A percentile compares a stretch with the other conserved stretches of the same genome.
These are phyloP conservation scores for Phytophthora meadii DNA, from an alignment of 352 stramenopile species.

Conservation along the genomic window DNA sequence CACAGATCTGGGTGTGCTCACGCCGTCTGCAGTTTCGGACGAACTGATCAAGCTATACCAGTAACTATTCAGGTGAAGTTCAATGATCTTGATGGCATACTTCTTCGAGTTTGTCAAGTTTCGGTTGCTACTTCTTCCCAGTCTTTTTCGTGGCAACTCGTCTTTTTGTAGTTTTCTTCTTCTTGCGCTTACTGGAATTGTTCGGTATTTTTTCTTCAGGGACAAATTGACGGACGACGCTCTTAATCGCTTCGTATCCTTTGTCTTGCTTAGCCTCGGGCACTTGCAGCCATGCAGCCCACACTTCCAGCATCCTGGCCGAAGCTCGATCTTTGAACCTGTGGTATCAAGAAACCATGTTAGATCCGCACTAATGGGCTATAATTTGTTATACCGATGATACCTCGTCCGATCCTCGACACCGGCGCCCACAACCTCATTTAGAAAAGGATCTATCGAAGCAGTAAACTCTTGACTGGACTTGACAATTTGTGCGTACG, in stretches of 20 bases:
- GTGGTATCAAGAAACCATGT: neutral
- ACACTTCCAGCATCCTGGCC: slow-evolving; percentile 75
- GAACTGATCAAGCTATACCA: slow-evolving; percentile 99
- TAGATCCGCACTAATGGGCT: too few species aligned
- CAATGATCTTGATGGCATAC: slow-evolving; percentile 2
- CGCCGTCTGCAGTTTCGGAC: slow-evolving; percentile 97
- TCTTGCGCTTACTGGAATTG: slow-evolving; percentile 14
- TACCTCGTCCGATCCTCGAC: slow-evolving; percentile 56
- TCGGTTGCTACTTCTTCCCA: slow-evolving; percentile 8
- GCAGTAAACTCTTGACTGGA: slow-evolving; percentile 59
- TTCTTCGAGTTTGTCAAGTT: slow-evolving; percentile 2
- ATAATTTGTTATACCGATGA: too few species aligned
- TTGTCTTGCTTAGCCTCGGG: slow-evolving; percentile 55
- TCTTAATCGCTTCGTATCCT: slow-evolving; percentile 56
- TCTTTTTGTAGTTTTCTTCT: slow-evolving; percentile 20
- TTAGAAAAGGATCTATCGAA: slow-evolving; percentile 56
- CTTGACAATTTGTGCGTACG: slow-evolving; percentile 94
- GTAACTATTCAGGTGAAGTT: slow-evolving; percentile 55
- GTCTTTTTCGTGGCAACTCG: slow-evolving; percentile 6
- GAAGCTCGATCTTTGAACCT: slow-evolving; percentile 69
- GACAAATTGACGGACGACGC: slow-evolving; percentile 61
- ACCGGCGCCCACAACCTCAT: slow-evolving; percentile 44
- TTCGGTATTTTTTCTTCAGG: slow-evolving; percentile 16
- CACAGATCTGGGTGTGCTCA: slow-evolving; percentile 98
- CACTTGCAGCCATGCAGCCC: slow-evolving; percentile 61